Evolutionary conservation across 2,329 filamentous ascomycete genomes (phyloP).

Genomic region (Teratosphaeria viscida): DNA sequence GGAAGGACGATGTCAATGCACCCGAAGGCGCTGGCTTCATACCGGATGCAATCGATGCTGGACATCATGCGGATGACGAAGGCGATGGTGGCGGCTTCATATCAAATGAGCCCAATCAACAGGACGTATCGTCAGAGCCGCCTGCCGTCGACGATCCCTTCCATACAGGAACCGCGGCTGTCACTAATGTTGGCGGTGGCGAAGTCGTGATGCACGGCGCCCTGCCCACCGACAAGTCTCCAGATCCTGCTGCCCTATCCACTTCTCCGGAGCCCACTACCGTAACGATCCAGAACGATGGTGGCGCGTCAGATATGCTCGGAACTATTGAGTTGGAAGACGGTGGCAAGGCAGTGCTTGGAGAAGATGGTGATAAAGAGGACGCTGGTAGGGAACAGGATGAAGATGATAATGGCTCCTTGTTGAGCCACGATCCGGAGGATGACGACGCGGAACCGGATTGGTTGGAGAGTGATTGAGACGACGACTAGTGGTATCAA

Average conservation of each 20-base stretch:
- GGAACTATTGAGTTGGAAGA: background rate
- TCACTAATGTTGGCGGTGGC: background rate
- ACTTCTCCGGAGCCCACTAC: background rate
- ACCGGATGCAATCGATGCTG: background rate
- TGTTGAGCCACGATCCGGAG: conserved; percentile 52
- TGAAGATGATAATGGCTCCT: conserved; percentile 34
- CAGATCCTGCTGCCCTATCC: background rate
- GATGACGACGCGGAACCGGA: conserved; percentile 57
- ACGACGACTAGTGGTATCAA: too few relatives aligned
- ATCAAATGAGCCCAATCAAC: conserved; percentile 2
- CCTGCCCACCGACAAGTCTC: background rate
- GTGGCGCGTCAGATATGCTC: background rate
- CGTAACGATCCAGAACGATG: background rate
- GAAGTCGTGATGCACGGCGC: background rate
- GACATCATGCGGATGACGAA: conserved; percentile 5
- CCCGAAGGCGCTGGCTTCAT: background rate
- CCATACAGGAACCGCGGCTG: too few relatives aligned
- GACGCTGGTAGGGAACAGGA: background rate
- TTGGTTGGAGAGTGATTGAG: conserved; percentile 40
- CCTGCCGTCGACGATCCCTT: conserved; percentile 2
- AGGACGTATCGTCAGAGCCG: background rate
- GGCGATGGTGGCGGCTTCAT: conserved; percentile 4
- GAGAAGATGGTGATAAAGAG: background rate
- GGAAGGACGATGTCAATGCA: background rate
- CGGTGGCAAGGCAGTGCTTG: background rate